phyloP scores from a whole-genome alignment of 1,284 basidiomycete species.

The Malassezia caprae region DNA sequence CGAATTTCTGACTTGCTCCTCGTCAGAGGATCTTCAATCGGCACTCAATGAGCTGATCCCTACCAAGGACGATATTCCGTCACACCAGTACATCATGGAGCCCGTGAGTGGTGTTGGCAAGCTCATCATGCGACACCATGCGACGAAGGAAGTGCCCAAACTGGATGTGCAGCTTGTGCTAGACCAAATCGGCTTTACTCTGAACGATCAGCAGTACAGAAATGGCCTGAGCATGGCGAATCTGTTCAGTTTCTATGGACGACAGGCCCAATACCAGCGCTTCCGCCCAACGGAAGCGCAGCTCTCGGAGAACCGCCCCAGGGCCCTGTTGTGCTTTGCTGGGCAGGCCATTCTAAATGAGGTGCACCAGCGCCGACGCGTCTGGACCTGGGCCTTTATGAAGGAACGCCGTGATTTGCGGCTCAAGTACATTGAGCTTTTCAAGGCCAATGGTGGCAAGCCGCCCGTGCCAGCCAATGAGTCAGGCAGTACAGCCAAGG shows the following conservation, averaged over 20 bases:
- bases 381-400: constrained; percentile 91
- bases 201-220: constrained; percentile 91
- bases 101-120: constrained; percentile 92
- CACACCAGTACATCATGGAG: constrained; percentile 87
- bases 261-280: constrained; percentile 61
- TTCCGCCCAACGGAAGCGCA: constrained; percentile 62
- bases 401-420: constrained; percentile 78
- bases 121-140: constrained; percentile 66
- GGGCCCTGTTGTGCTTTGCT: constrained; percentile 71
- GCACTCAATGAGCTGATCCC: constrained; percentile 64
- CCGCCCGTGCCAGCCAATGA: neutral
- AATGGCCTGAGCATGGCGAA: constrained; percentile 87
- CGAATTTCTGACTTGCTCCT: constrained; percentile 62
- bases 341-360: constrained; percentile 70
- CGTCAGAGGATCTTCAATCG: constrained; percentile 59
- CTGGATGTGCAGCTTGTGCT: constrained; percentile 84
- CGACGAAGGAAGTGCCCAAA: constrained; percentile 60
- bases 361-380: constrained; percentile 70
- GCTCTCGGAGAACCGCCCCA: constrained; percentile 59
- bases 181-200: constrained; percentile 81
- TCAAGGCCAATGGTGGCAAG: constrained; percentile 53
- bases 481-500: neutral
- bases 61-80: constrained; percentile 23
- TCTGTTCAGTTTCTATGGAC: constrained; percentile 91
- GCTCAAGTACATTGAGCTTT: constrained; percentile 69